phyloP scores from a whole-genome alignment of 768 basidiomycete genomes.

The Neoboletus magnificus region DNA sequence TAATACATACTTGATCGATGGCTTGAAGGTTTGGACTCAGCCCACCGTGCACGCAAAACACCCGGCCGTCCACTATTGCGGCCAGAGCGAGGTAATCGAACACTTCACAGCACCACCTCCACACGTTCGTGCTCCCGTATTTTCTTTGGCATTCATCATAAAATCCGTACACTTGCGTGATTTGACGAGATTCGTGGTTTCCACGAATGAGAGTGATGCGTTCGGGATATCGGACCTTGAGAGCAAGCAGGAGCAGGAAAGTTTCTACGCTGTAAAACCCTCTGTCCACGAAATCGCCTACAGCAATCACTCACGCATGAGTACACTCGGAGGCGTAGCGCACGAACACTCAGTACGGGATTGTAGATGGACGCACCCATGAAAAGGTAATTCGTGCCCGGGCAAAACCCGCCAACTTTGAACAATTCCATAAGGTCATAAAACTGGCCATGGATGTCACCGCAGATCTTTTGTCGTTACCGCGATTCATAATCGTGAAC shows the following conservation, averaged over 20 bases:
- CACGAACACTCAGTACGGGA: slow-evolving; percentile 1
- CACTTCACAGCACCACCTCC: slow-evolving; percentile 98
- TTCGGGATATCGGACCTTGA: slow-evolving; percentile 97
- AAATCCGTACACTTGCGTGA: slow-evolving; percentile 93
- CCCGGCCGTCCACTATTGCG: slow-evolving; percentile 94
- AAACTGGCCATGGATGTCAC: slow-evolving; percentile 97
- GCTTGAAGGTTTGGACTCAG: slow-evolving; percentile 83
- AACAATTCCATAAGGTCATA: slow-evolving; percentile 96
- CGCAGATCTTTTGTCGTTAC: slow-evolving; percentile 61
- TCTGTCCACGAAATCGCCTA: slow-evolving; percentile 97
- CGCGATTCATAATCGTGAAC: neutral
- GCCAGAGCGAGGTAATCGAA: slow-evolving; percentile 95
- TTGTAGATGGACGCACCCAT: slow-evolving; percentile 60
- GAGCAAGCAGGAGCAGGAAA: slow-evolving; percentile 87
- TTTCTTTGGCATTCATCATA: slow-evolving; percentile 97
- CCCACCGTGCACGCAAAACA: slow-evolving; percentile 97
- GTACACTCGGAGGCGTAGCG: slow-evolving; percentile 3
- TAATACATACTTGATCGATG: slow-evolving; percentile 76
- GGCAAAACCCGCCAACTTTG: slow-evolving; percentile 88
- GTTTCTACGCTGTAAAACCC: slow-evolving; percentile 98
- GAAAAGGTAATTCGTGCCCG: slow-evolving; percentile 93
- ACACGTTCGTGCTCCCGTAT: slow-evolving; percentile 91
- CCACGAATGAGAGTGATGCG: slow-evolving; percentile 95
- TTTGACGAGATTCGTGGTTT: slow-evolving; percentile 97
- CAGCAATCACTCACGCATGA: slow-evolving; percentile 8